Evolutionary conservation across 306 rosid species (phyloP), one percentile per base, ranked within the genome.

Genomic region (Glycine tomentella): DNA sequence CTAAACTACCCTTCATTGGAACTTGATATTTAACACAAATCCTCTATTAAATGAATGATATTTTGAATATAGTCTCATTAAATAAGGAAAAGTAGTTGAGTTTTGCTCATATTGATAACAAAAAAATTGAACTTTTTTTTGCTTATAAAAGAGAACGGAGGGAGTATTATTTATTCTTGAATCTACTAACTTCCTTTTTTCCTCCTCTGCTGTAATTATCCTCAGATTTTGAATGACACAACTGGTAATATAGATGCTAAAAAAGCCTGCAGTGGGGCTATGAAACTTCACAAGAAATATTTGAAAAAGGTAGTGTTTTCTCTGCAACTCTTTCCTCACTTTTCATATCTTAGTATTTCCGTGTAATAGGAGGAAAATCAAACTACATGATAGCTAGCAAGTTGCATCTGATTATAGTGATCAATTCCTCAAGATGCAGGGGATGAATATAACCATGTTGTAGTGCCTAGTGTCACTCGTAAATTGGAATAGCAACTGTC

Each of bases 221-320:
- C 36, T 44, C 93, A 96, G 99, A 96, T 96, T 85, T 88, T 96
- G 87, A 93, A 96, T 82, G 99, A 96, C 85, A 90, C 86, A 16
- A 90, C 97, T 50, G 99, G 99, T 83, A 86, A 92, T 84, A 82
- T 96, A 53, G 99, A 96, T 84, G 99, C 99, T 81, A 96, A 86
- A 86, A 96, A 92, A 76, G 99, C 99, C 68, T 96, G 99, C 87
- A 78, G 64, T n/a, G 97, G 96, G 33, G 99, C 99, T 46, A 87
- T 96, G 97, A 96, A 96, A 83, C 97, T 96, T 71, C 99, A 96
- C 87, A 96, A 86, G 83, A 96, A 96, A 72, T 96, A 93, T 86
- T 90, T 93, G 45, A 96, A 55, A 74, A 96, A 93, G 99, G 99
- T 96, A 85, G 15, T 10, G 33, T 75, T 75, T 55, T 78, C 80